These are phyloP conservation scores for Pilobolus umbonatus DNA, from an alignment of 192 early-diverging fungal species.

Conservation along the genomic window DNA sequence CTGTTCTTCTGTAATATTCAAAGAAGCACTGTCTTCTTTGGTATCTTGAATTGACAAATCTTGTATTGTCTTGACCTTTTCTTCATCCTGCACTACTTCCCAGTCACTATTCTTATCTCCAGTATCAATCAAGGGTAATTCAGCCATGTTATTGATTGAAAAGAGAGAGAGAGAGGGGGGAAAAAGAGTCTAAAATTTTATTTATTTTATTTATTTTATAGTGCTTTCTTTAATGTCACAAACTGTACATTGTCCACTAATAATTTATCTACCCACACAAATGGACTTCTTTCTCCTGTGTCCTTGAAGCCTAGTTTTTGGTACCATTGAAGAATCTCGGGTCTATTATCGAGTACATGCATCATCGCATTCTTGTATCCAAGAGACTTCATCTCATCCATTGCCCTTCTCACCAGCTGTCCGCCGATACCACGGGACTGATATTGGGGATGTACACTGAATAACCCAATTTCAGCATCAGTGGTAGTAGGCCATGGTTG, in stretches of 20 bases:
- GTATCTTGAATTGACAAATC: no score
- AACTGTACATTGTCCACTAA: conserved; percentile 38
- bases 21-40: no score
- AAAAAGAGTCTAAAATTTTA: not conserved
- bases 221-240: conserved; percentile 29
- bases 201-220: conserved; percentile 8
- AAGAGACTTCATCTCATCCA: conserved; percentile 29
- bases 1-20: no score
- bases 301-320: conserved; percentile 40
- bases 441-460: conserved; percentile 38
- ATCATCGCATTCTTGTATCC: conserved; percentile 33
- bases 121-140: no score
- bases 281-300: conserved; percentile 38
- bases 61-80: no score
- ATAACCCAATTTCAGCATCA: conserved; percentile 42
- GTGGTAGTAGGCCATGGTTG: conserved; percentile 30
- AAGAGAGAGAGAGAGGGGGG: not conserved
- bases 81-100: no score
- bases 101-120: no score
- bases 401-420: conserved; percentile 35
- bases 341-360: conserved; percentile 38
- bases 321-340: conserved; percentile 43
- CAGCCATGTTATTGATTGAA: not conserved
- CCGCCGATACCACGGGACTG: conserved; percentile 49
- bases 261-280: conserved; percentile 34